These are phyloP conservation scores for Sarocladium oryzae DNA, from an alignment of 2,329 filamentous ascomycete genomes.

Conservation along the genomic window DNA sequence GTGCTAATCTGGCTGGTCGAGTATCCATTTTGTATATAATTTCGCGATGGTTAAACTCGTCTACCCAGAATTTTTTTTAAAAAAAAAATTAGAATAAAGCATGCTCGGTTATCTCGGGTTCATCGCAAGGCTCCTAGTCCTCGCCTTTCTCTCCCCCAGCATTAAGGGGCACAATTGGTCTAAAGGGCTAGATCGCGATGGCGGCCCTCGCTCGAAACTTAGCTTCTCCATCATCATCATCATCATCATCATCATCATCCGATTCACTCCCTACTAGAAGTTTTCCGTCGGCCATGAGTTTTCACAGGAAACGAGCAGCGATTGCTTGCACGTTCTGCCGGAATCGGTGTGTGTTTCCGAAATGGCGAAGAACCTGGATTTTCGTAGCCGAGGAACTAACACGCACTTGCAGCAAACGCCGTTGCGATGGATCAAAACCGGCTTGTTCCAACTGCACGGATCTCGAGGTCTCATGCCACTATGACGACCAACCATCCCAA, in stretches of 20 bases:
- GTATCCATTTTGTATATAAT: too few relatives aligned
- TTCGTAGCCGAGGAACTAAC: too few relatives aligned
- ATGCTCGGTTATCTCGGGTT: background rate
- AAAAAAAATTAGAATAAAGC: too few relatives aligned
- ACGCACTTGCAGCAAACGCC: conserved; percentile 19
- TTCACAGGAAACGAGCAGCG: conserved; percentile 21
- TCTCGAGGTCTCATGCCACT: conserved; percentile 19
- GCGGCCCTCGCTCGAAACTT: background rate
- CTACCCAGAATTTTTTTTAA: too few relatives aligned
- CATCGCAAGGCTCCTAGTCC: background rate
- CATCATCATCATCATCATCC: too few relatives aligned
- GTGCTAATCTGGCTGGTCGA: too few relatives aligned
- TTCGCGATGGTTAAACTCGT: background rate
- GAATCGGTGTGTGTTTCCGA: conserved; percentile 15
- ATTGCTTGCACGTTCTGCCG: conserved; percentile 23
- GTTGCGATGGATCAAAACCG: conserved; percentile 21
- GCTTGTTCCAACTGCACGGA: conserved; percentile 20
- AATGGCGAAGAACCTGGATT: too few relatives aligned
- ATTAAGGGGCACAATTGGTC: too few relatives aligned
- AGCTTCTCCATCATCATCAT: conserved; percentile 7
- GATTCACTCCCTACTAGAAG: too few relatives aligned
- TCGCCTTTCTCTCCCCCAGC: too few relatives aligned
- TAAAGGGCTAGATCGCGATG: too few relatives aligned
- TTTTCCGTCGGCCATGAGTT: conserved; percentile 22
- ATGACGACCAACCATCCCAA: conserved; percentile 22